Evolutionary conservation across 352 stramenopile genomes (phyloP), one percentile per base, ranked within the genome.

Genomic region (Phytophthora sp.): DNA sequence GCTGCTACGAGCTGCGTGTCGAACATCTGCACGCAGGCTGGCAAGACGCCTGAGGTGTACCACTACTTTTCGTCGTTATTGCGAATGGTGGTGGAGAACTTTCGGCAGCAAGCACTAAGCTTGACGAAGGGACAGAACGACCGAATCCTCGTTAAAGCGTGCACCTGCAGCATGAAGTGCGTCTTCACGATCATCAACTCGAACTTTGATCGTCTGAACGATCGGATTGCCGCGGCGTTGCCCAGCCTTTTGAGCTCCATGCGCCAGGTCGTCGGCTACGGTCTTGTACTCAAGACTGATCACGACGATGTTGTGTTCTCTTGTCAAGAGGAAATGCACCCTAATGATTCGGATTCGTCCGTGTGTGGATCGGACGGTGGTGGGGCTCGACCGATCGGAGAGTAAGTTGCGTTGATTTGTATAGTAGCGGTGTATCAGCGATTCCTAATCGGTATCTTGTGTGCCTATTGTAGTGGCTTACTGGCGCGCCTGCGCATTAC

Each of bases 131-230:
- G 78, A 4, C 66, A 90, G 17, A 84, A 86, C 26, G 83, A 96
- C 20, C 79, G 87, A 26, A 90, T 94, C 24, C 70, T 94, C 4
- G 79, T 94, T 23, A 93, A 92, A 53, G 86, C 85, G 12, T 94
- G 85, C 60, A 92, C 84, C 1, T 91, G 80, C 52, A 96, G 87
- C 51, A 87, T 96, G 75, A 93, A 94, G 67, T 96, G 87, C 66
- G 76, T 94, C 18, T 91, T 85, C 59, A 89, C 84, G 64, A 92
- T 96, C 52, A 76, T 94, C 42, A 85, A 79, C 44, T 81, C 80
- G 39, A 87, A 83, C 38, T 80, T 79, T 21, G 81, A 91, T 17
- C 79, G 69, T 5, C 70, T 92, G 18, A 57, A 32, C 4, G 82
- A 88, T 39, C 84, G 78, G 21, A 91, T 94, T 24, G 66, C 79